phyloP scores from a whole-genome alignment of 1,284 basidiomycete species.

The Sphaerobolus stellatus region DNA sequence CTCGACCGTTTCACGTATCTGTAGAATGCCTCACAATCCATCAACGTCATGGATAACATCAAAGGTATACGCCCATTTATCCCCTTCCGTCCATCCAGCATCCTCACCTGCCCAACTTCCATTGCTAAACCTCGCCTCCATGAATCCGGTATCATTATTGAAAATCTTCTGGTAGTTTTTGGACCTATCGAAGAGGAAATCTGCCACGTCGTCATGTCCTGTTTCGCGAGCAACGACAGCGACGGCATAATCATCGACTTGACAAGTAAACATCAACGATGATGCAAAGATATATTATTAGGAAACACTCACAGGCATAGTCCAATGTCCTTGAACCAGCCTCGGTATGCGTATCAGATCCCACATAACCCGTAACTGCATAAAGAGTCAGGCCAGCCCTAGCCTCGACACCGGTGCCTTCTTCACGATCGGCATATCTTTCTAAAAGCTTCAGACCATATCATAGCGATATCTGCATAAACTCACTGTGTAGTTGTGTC shows the following conservation, averaged over 20 bases:
- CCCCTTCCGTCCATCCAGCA: slow-evolving; percentile 79
- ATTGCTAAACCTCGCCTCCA: slow-evolving; percentile 72
- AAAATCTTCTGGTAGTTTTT: slow-evolving; percentile 60
- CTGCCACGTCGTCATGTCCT: slow-evolving; percentile 49
- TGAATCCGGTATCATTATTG: slow-evolving; percentile 73
- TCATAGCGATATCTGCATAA: background rate
- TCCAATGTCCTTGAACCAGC: slow-evolving; percentile 75
- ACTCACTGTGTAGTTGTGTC: slow-evolving; percentile 58
- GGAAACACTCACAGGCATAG: slow-evolving; percentile 66
- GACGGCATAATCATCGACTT: slow-evolving; percentile 79
- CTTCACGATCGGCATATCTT: slow-evolving; percentile 74
- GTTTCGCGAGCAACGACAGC: slow-evolving; percentile 59
- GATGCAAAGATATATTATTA: no score
- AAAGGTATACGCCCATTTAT: slow-evolving; percentile 82
- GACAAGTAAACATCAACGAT: background rate
- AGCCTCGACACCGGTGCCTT: slow-evolving; percentile 77
- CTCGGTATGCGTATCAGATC: slow-evolving; percentile 77
- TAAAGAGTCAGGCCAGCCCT: slow-evolving; percentile 78
- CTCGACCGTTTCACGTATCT: background rate
- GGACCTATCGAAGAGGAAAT: slow-evolving; percentile 55
- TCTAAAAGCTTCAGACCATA: background rate
- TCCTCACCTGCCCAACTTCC: slow-evolving; percentile 73
- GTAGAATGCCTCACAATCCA: slow-evolving; percentile 37
- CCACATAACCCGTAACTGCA: slow-evolving; percentile 70
- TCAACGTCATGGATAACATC: slow-evolving; percentile 74